Evolutionary conservation across 192 early-diverging fungal species (phyloP), one percentile per base, ranked within the genome.

Genomic region (Coemansia sp.): DNA sequence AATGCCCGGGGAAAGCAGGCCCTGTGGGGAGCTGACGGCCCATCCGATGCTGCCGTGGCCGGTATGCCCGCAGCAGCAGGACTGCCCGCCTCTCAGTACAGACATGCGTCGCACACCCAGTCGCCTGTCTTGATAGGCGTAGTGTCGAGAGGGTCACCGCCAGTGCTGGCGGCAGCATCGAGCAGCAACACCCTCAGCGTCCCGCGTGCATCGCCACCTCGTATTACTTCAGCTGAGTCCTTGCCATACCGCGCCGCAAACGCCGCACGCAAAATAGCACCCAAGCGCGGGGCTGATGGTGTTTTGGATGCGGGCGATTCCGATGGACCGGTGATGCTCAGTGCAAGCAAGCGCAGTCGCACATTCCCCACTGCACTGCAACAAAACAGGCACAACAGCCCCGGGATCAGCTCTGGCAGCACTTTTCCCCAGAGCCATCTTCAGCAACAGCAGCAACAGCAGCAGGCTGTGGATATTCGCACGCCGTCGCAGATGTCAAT

Each of bases 291-390:
- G 4, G 23, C 25, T 7, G 50, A 65, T 23, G 48, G 57, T 11
- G 17, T 34, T 0, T 17, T 17, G 38, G 55, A 56, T 9, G 33
- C 22, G 13, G 42, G 25, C 13, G 50, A 52, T 23, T 29, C 23
- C 4, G 67, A 70, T 5, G 39, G 22, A 2, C 64, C 72, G 9
- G n/a, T 36, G n/a, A 67, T 60, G 60, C 58, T 74, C 46, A 41
- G 47, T 20, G 24, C 35, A 9, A 59, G 52, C 46, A 74, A 74
- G 56, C 72, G 72, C 28, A 67, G 72, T 18, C 64, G 72, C 52
- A 74, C 72, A 2, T 45, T 74, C 45, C 72, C 72, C 5, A 44
- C 72, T 0, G 43, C 50, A 34, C 22, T 50, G 26, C 64, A 55
- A 9, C 64, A 55, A 9, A 67, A 52, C 38, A 50, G 43, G 24